Percentiles rank a stretch among this genome's conserved stretches.
Conservation (phyloP, 2,329 filamentous ascomycete genomes). For the Harringtonia lauricola region DNA sequence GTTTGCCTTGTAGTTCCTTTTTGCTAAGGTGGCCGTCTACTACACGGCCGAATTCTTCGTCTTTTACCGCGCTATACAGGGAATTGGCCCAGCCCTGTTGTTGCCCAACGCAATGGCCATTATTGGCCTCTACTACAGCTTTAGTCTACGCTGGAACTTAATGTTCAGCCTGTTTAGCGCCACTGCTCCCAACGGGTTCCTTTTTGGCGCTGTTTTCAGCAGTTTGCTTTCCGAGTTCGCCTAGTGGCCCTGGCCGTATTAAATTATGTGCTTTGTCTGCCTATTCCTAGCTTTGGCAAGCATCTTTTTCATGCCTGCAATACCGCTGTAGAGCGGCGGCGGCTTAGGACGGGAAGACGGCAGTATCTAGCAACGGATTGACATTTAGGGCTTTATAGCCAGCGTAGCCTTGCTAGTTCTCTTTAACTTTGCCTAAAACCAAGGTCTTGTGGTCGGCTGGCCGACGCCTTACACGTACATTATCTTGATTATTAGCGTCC, state of each 20-base stretch:
- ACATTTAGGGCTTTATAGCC: conserved; percentile 5
- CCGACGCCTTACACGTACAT: conserved; percentile 6
- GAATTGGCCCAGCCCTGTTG: conserved; percentile 38
- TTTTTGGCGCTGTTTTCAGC: conserved; percentile 26
- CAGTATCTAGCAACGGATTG: conserved; percentile 1
- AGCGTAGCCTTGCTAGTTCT: conserved; percentile 6
- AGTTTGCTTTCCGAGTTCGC: conserved; percentile 24
- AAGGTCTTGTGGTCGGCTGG: conserved; percentile 7
- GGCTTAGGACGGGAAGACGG: background rate
- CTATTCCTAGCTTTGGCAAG: conserved; percentile 9
- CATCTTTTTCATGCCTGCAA: conserved; percentile 16
- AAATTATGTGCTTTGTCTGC: conserved; percentile 5
- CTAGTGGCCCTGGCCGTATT: conserved; percentile 28
- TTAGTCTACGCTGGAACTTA: conserved; percentile 32
- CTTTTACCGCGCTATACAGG: conserved; percentile 31
- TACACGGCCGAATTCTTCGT: conserved; percentile 29
- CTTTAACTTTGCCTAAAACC: conserved; percentile 10
- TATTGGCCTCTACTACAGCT: conserved; percentile 33
- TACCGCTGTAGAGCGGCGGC: conserved; percentile 3
- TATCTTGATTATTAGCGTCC: conserved; percentile 8
- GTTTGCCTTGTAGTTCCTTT: conserved; percentile 31
- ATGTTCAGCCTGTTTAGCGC: conserved; percentile 34
- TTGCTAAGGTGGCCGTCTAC: conserved; percentile 27
- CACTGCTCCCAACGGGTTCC: conserved; percentile 31
- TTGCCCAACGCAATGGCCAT: conserved; percentile 41